Base-by-base conservation (phyloP, 1,284 basidiomycete genomes). In the Heterobasidion occidentale region DNA sequence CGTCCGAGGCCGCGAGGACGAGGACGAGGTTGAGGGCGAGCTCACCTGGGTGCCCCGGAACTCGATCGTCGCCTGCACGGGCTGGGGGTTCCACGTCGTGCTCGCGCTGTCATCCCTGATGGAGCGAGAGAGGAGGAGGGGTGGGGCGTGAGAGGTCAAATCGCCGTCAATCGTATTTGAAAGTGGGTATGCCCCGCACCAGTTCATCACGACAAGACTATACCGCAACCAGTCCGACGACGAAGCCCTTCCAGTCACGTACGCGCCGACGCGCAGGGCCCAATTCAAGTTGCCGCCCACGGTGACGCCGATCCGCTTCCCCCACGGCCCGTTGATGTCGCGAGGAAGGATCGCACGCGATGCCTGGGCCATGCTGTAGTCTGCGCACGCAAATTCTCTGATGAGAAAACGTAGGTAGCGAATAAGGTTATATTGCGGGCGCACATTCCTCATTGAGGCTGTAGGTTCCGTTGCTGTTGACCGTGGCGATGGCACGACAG, bases 341-440 rank as follows among this genome's bases (percentile, higher is more conserved):
- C 80, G 79, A 0, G 88, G 88, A 17, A 86, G 71, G 59, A 87
- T 77, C 0, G 85, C 88, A 64, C 87, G 87, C 19, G 84, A 85
- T 0, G 82, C 82, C 57, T 90, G 87, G 1, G 84, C 86, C 80
- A 89, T 85, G 0, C 82, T 69, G 59, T 87, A 90, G 69, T 85
- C 88, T 86, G 59, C 17, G 1, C 11, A 14, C 27, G 6, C 47
- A 46, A 17, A 36, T 15, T 12, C n/a, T 48, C 4, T 15, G 3
- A 33, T 48, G 27, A 17, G 46, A 4, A 36, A 36, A 4, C 5
- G 46, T 17, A 19, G 14, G n/a, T 3, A 2, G 46, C 11, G 20
- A n/a, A 36, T 14, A 36, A 3, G n/a, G 1, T 9, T 33, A 14
- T 34, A 53, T 44, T 12, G 33, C 9, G 14, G 5, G 68, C 81